A percentile compares a stretch with the other conserved stretches of the same genome.
These are phyloP conservation scores for Capronia coronata DNA, from an alignment of 2,329 filamentous ascomycete genomes.

Conservation along the genomic window DNA sequence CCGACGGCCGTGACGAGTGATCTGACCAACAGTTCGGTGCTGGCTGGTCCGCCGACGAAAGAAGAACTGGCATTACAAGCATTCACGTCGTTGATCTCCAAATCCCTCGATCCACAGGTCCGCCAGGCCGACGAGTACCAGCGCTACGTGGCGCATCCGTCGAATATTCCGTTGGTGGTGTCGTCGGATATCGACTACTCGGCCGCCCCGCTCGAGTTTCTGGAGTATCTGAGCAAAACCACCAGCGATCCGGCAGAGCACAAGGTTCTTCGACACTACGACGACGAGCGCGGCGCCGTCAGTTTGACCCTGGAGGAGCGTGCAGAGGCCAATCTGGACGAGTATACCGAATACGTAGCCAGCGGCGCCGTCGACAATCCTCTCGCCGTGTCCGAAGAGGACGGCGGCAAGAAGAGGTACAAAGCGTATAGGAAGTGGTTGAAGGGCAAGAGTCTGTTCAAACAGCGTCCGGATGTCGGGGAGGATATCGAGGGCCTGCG, in stretches of 20 bases:
- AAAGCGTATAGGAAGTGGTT: conserved; percentile 96
- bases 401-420: conserved; percentile 86
- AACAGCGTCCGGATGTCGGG: conserved; percentile 57
- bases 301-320: conserved; percentile 40
- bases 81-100: conserved; percentile 67
- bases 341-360: conserved; percentile 70
- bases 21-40: conserved; percentile 42
- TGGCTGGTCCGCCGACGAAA: conserved; percentile 60
- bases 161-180: conserved; percentile 68
- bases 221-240: conserved; percentile 63
- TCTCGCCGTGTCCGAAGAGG: conserved; percentile 79
- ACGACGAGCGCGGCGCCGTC: conserved; percentile 47
- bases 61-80: conserved; percentile 72
- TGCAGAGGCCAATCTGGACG: conserved; percentile 59
- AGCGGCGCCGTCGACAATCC: conserved; percentile 65
- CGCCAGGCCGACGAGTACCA: conserved; percentile 77
- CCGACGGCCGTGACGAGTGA: conserved; percentile 26
- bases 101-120: conserved; percentile 80
- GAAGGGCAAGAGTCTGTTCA: conserved; percentile 89
- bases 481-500: conserved; percentile 25
- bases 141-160: conserved; percentile 80
- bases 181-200: conserved; percentile 34
- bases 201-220: conserved; percentile 54
- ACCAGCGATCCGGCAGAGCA: conserved; percentile 17
- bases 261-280: conserved; percentile 42